These are phyloP conservation scores for Wickerhamomyces strasburgensis DNA, from an alignment of 805 yeast genomes.

Conservation along the genomic window DNA sequence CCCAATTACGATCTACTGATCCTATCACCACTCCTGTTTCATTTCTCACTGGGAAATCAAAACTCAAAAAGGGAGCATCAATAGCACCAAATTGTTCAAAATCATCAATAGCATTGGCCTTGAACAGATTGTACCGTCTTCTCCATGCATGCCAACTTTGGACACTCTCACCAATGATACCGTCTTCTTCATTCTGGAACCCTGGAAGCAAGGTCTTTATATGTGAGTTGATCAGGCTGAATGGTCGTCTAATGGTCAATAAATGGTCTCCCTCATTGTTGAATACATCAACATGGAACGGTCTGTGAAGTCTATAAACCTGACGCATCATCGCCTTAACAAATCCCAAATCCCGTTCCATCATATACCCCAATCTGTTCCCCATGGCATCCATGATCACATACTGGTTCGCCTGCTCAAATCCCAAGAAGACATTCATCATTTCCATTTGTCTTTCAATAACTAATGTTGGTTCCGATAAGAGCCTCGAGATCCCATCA, in stretches of 20 bases:
- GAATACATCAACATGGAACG: constrained; percentile 69
- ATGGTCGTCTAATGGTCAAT: constrained; percentile 72
- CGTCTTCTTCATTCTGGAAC: constrained; percentile 36
- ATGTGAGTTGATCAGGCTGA: constrained; percentile 84
- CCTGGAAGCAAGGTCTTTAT: constrained; percentile 69
- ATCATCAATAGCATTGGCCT: constrained; percentile 31
- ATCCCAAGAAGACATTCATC: constrained; percentile 82
- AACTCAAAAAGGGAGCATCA: constrained; percentile 82
- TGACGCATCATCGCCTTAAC: constrained; percentile 74
- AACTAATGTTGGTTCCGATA: constrained; percentile 78
- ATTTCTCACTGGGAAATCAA: constrained; percentile 75
- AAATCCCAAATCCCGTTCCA: constrained; percentile 62
- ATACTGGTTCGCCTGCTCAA: constrained; percentile 86
- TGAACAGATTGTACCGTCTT: constrained; percentile 76
- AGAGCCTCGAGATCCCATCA: constrained; percentile 57
- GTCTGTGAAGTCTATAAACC: constrained; percentile 78
- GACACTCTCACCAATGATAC: constrained; percentile 73
- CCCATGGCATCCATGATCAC: constrained; percentile 71
- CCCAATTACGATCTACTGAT: constrained; percentile 89
- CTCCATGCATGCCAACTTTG: constrained; percentile 97
- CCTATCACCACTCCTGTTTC: constrained; percentile 57
- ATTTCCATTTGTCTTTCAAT: constrained; percentile 85
- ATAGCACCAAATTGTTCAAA: constrained; percentile 81
- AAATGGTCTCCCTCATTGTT: constrained; percentile 57
- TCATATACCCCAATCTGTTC: constrained; percentile 69